phyloP scores from a whole-genome alignment of 164 flowering plant species.

The Tinospora cordifolia region DNA sequence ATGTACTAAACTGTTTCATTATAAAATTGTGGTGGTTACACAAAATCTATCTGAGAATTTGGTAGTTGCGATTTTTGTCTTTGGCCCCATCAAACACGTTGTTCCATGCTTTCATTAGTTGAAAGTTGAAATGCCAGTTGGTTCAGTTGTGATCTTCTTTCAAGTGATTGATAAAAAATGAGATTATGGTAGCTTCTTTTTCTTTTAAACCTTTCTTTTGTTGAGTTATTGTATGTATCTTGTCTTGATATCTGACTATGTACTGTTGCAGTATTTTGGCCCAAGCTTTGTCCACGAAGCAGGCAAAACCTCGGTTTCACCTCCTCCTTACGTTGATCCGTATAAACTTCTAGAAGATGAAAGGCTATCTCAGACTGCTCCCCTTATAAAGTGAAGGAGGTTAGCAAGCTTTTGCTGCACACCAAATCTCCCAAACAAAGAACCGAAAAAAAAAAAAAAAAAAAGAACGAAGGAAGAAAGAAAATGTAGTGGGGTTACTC shows the following conservation, averaged over 20 bases:
- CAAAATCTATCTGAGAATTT: too few relatives aligned
- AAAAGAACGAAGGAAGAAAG: too few relatives aligned
- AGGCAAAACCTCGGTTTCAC: constrained; percentile 26
- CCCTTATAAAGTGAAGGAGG: constrained; percentile 46
- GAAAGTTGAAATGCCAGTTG: too few relatives aligned
- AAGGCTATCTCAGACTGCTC: constrained; percentile 53
- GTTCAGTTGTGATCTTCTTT: too few relatives aligned
- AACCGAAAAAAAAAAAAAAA: neutral
- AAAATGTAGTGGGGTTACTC: neutral
- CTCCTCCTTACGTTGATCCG: constrained; percentile 74
- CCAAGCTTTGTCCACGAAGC: constrained; percentile 67
- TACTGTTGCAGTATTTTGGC: constrained; percentile 63
- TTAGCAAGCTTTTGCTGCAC: neutral
- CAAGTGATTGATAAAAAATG: too few relatives aligned
- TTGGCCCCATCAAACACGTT: too few relatives aligned
- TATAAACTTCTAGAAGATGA: constrained; percentile 76
- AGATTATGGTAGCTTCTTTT: neutral
- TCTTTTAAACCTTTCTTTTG: neutral
- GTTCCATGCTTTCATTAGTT: too few relatives aligned
- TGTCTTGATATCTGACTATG: neutral
- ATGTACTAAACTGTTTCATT: too few relatives aligned
- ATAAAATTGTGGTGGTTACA: too few relatives aligned
- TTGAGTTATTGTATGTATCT: neutral
- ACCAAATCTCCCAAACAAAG: neutral
- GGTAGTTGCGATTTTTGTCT: too few relatives aligned